Base-by-base conservation (phyloP, 441 rosid species). In the Gossypium aridum region DNA sequence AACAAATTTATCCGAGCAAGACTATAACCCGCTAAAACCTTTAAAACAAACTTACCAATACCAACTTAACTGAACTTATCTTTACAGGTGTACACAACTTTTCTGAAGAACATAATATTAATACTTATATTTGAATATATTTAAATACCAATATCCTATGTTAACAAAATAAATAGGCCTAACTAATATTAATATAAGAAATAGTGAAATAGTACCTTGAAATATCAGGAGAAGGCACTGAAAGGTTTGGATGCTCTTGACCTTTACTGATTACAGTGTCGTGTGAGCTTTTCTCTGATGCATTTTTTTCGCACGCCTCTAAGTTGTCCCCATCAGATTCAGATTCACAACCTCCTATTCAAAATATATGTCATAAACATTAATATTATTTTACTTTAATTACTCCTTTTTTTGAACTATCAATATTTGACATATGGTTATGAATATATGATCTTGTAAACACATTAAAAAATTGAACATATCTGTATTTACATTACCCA, bases 181-280 rank as follows among this genome's bases (percentile, higher is more conserved):
- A 13, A 53, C 34, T 5, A 37, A 37, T 37, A 37, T 37, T 37
- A 28, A 62, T 13, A 34, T 9, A 55, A 37, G 63, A 65, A 39
- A 19, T 20, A 51, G 78, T 56, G 56, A 81, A 47, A 63, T 23
- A n/a, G 3, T 56, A 81, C 87, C 89, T 86, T 76, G 71, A 54
- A 70, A 68, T 47, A 39, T 54, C 69, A 37, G 81, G 56, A 78
- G 78, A 66, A 78, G 78, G 71, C 51, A 22, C 49, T 22, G 56
- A 62, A 71, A 25, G 70, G 77, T 83, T 73, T 49, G 54, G 75
- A 62, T 76, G 51, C 66, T 83, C 85, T 19, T 80, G 78, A 47
- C 2, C 70, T 7, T 60, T 71, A 60, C 79, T 70, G 68, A 59
- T 28, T 22, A n/a, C 53, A 28, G 69, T 61, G 45, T 60, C 76